Conservation (phyloP, 345 rosid genomes). For the Heritiera littoralis region DNA sequence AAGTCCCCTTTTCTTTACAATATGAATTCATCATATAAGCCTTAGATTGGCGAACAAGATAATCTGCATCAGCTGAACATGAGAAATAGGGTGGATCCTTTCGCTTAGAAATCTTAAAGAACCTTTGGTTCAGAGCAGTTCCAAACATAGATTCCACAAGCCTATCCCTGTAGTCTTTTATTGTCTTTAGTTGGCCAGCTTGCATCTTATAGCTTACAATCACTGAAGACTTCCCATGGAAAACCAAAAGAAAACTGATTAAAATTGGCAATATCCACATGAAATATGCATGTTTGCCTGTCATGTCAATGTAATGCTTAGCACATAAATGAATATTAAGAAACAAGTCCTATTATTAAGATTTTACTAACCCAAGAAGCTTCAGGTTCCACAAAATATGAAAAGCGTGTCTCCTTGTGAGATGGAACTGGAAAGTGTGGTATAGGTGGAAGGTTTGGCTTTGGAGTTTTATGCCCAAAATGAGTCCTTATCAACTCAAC, state of each 20-base stretch:
- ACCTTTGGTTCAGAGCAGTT: conserved; percentile 81
- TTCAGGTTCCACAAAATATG: conserved; percentile 86
- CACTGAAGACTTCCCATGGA: conserved; percentile 69
- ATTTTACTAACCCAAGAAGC: conserved; percentile 79
- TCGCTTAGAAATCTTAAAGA: conserved; percentile 76
- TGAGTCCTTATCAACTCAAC: conserved; percentile 80
- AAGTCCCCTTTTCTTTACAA: conserved; percentile 81
- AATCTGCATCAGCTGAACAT: conserved; percentile 84
- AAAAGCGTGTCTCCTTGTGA: conserved; percentile 74
- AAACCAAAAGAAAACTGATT: conserved; percentile 23
- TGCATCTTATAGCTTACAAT: conserved; percentile 88
- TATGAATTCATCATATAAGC: conserved; percentile 79
- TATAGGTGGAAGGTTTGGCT: conserved; percentile 42
- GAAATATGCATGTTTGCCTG: neutral
- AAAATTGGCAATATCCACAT: neutral
- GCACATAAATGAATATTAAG: neutral
- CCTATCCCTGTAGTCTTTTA: conserved; percentile 74
- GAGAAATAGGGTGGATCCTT: conserved; percentile 87
- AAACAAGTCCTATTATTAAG: conserved; percentile 13
- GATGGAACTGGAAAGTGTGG: conserved; percentile 73
- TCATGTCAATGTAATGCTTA: neutral
- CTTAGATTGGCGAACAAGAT: conserved; percentile 69
- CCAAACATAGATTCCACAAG: conserved; percentile 82
- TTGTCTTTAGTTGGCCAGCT: conserved; percentile 63
- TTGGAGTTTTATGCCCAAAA: conserved; percentile 58